Base-by-base conservation (phyloP, 164 flowering plant species). In the Euptelea pleiosperma region DNA sequence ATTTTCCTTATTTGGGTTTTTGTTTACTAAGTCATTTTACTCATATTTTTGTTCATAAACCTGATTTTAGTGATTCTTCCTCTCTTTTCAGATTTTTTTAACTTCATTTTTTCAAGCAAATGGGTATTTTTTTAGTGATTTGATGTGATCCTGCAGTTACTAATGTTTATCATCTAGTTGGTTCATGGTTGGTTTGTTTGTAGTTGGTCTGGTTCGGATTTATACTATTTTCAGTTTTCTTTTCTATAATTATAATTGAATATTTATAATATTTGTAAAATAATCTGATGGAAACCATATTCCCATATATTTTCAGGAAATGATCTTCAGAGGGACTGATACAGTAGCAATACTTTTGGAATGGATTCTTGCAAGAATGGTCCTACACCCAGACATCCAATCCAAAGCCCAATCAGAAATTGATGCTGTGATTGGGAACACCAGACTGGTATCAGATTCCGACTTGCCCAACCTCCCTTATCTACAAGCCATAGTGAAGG, bases 311-410 rank as follows among this genome's bases (percentile, higher is more conserved):
- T n/a, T 47, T 36, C 71, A 74, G 77, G 77, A 74, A 40, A 74
- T 74, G 77, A 69, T 74, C 18, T 74, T 74, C 45, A 40, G 74
- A 8, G 77, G 77, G 6, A 73, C 77, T 2, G 77, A 73, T 42
- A 73, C 77, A 34, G 74, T 73, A 1, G 77, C 77, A 15, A 70
- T 74, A 42, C 72, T 74, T 10, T 39, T 72, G 4, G 76, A 73
- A 30, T 73, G 76, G 76, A 68, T 69, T 48, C 55, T 73, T 14
- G 76, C 76, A 26, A 61, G 76, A 42, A 68, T 73, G 76, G 76
- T 68, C 11, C 26, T 73, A 11, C 73, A 73, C 55, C 72, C 73
- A 39, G 70, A 68, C 6, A 58, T 73, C 30, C 76, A 73, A 47
- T 28, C 62, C 26, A 68, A 65, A 58, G 70, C 66, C 6, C 73